Evolutionary conservation across 2,329 filamentous ascomycete genomes (phyloP).

Genomic region (Arachnomyces sp.): DNA sequence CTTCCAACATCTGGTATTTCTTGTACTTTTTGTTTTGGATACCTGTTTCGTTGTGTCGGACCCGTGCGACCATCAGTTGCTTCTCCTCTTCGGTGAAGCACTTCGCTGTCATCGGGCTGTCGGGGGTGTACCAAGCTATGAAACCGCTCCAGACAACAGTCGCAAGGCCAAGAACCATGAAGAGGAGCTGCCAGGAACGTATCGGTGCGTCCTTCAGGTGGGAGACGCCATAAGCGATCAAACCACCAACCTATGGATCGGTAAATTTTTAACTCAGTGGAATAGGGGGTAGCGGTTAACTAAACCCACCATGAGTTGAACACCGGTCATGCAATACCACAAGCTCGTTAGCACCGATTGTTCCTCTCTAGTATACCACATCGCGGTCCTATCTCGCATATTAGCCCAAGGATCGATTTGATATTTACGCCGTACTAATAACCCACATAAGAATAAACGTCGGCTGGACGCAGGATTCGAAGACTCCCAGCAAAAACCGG

Average conservation of each 20-base stretch:
- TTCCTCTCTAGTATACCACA: constrained; percentile 63
- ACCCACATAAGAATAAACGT: constrained; percentile 47
- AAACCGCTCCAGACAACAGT: constrained; percentile 30
- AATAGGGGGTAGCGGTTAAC: no score
- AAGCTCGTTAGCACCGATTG: constrained; percentile 57
- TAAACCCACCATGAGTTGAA: constrained; percentile 45
- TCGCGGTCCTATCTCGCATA: constrained; percentile 36
- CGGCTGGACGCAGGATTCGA: constrained; percentile 48
- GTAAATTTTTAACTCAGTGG: no score
- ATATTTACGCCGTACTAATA: constrained; percentile 26
- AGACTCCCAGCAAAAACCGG: constrained; percentile 49
- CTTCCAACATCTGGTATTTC: constrained; percentile 43
- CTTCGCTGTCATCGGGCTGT: constrained; percentile 59
- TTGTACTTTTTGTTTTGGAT: constrained; percentile 49
- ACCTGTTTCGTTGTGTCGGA: constrained; percentile 50
- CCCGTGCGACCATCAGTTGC: constrained; percentile 49
- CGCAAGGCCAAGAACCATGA: constrained; percentile 54
- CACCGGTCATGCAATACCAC: constrained; percentile 68
- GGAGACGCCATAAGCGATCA: constrained; percentile 47
- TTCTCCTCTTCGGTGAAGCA: constrained; percentile 59
- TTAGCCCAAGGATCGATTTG: no score
- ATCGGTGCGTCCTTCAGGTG: constrained; percentile 45
- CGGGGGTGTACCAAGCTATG: constrained; percentile 52
- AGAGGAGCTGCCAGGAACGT: constrained; percentile 58
- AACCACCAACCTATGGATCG: constrained; percentile 49